Evolutionary conservation across 352 stramenopile genomes (phyloP), one percentile per base, ranked within the genome.

Genomic region (Pythium oligandrum): DNA sequence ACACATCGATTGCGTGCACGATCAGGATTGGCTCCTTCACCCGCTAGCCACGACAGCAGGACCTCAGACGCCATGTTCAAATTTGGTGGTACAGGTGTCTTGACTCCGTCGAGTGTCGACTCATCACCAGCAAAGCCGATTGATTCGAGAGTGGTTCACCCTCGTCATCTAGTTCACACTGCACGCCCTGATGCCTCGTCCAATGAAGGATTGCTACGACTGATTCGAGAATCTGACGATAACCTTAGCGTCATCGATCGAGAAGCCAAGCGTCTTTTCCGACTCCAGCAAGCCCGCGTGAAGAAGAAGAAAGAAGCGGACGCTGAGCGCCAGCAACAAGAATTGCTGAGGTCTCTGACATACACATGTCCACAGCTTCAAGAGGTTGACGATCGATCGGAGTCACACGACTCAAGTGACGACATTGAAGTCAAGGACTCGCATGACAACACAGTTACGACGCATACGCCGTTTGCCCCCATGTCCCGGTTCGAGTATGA

Each of bases 231-330:
- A 39, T 73, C 71, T 2, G 78, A 90, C 33, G 80, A 88, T 53
- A 87, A 79, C n/a, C 67, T 90, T 6, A 90, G 77, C 53, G 77
- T 90, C 6, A 70, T 90, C 43, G 68, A 88, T 26, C 57, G 71
- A 33, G 60, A 66, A 32, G 80, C 80, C 17, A 71, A 73, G 42
- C 66, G 66, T 26, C n/a, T 84, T 9, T 87, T 73, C 48, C 51
- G 69, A 6, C 32, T 72, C 6, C 63, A 88, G 48, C 77, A 87
- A 44, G 59, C 80, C 30, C 55, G 44, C 11, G 8, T 60, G 31
- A 45, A 69, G 31, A 43, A 57, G 59, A 50, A 61, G 11, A 43
- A 40, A 34, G 35, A 40, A 17, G 10, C 4, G 46, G 26, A 30
- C 4, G 33, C n/a, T 32, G 7, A 46, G 12, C 10, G 31, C 35